Evolutionary conservation across 2,329 filamentous ascomycete genomes (phyloP), one percentile per base, ranked within the genome.

Genomic region (Acephala macrosclerotiorum): DNA sequence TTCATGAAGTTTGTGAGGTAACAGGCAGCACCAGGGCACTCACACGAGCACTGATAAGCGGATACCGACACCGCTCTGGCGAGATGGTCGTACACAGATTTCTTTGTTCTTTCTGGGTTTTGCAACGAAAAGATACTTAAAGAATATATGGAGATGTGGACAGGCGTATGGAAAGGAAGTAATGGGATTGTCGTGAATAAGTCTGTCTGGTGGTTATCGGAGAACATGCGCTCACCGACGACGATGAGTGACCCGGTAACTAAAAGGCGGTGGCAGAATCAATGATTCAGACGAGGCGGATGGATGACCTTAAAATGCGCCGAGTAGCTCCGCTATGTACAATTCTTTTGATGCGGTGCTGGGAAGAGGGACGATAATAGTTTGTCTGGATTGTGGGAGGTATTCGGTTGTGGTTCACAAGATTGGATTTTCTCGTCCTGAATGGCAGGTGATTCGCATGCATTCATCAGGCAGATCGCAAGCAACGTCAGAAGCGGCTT

Each of bases 1-100:
- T 55, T 51, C 60, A 55, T 66, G 58, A 60, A 59, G 56, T 60
- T 58, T 38, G 58, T 58, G n/a, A 63, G 45, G 20, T 11, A 36
- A 49, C 9, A 38, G 38, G 57, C 60, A 68, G 65, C 58, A 67
- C 35, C 40, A 57, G 25, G 51, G 22, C 18, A 29, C 26, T 61
- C 59, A 47, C 59, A 47, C 29, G 57, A 53, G 58, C 58, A 38
- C 61, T 56, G 59, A 49, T 33, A 33, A 53, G 25, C 9, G 25
- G 9, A 42, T n/a, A 22, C 58, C 33, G 25, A 51, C 42, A 61
- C 58, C 58, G 58, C 58, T 42, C 51, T 2, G 14, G 18, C 55
- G 22, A 36, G 2, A 26, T 56, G 18, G 33, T 36, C 56, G 49
- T 62, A 49, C 51, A 45, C 26, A 8, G 26, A 6, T 12, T 60